Conservation (phyloP, 208 protist species). For the Acanthamoeba castellanii region DNA sequence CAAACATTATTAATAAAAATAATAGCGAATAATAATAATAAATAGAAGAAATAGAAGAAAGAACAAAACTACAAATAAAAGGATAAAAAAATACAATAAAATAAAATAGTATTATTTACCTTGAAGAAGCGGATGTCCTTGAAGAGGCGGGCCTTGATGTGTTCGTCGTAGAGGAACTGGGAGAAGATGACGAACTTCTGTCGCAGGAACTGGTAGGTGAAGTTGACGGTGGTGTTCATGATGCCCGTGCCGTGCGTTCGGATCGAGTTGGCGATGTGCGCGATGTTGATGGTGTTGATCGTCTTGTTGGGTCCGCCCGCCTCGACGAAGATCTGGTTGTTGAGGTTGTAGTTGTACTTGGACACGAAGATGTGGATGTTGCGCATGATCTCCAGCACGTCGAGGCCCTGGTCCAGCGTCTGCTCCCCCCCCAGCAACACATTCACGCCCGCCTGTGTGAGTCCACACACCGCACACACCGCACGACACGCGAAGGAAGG, state of each 20-base stretch:
- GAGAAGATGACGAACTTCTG: slow-evolving; percentile 96
- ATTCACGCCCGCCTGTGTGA: background rate
- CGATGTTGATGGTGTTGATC: slow-evolving; percentile 96
- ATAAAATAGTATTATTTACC: slow-evolving; percentile 1
- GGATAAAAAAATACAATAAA: background rate
- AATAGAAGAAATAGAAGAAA: background rate
- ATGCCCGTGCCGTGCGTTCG: slow-evolving; percentile 98
- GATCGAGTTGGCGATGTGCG: slow-evolving; percentile 97
- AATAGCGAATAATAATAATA: background rate
- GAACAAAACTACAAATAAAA: no score
- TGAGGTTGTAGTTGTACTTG: slow-evolving; percentile 98
- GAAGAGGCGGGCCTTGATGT: slow-evolving; percentile 93
- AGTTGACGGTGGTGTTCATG: slow-evolving; percentile 95
- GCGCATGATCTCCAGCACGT: slow-evolving; percentile 98
- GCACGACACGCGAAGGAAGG: background rate
- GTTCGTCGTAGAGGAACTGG: slow-evolving; percentile 98
- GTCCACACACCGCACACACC: no score
- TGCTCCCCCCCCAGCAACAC: background rate
- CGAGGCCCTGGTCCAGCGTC: slow-evolving; percentile 89
- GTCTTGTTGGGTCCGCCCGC: slow-evolving; percentile 92
- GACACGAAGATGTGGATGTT: slow-evolving; percentile 98
- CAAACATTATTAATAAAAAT: slow-evolving; percentile 18
- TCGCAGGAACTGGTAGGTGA: slow-evolving; percentile 95
- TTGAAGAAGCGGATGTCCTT: slow-evolving; percentile 90
- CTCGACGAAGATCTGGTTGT: slow-evolving; percentile 97